These are phyloP conservation scores for Helotiales sp. DNA, from an alignment of 2,329 filamentous ascomycete species.

Conservation along the genomic window DNA sequence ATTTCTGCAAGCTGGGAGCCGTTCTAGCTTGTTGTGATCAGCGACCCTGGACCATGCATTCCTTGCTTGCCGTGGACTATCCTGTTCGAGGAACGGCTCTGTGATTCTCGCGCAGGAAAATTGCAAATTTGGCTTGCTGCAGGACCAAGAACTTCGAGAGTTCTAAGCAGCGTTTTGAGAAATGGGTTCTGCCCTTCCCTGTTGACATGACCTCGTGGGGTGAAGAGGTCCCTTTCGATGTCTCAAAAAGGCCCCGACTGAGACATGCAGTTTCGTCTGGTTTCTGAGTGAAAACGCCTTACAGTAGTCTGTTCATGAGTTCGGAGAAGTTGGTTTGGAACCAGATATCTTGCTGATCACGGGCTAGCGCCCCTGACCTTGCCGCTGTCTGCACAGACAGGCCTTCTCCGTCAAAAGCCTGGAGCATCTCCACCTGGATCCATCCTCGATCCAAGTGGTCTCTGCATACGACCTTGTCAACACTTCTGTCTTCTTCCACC, in stretches of 20 bases:
- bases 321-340: conserved; percentile 3
- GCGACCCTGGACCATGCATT: conserved; percentile 5
- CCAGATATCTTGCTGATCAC: conserved; percentile 15
- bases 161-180: neutral
- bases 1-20: conserved; percentile 16
- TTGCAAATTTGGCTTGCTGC: neutral
- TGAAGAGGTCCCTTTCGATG: neutral
- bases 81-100: conserved; percentile 2
- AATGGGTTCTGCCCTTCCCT: neutral
- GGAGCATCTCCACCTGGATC: conserved; percentile 25
- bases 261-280: conserved; percentile 26
- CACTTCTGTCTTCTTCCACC: conserved; percentile 7
- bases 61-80: conserved; percentile 11
- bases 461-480: conserved; percentile 22
- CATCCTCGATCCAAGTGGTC: neutral
- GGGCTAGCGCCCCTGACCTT: conserved; percentile 15
- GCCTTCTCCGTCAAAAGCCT: conserved; percentile 20
- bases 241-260: conserved; percentile 10
- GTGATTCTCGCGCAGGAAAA: neutral
- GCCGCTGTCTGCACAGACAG: conserved; percentile 25
- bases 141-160: neutral
- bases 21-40: conserved; percentile 5
- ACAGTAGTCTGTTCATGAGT: neutral
- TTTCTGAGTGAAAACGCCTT: neutral
- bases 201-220: neutral